phyloP scores from a whole-genome alignment of 345 rosid species.

The Heritiera fomes region DNA sequence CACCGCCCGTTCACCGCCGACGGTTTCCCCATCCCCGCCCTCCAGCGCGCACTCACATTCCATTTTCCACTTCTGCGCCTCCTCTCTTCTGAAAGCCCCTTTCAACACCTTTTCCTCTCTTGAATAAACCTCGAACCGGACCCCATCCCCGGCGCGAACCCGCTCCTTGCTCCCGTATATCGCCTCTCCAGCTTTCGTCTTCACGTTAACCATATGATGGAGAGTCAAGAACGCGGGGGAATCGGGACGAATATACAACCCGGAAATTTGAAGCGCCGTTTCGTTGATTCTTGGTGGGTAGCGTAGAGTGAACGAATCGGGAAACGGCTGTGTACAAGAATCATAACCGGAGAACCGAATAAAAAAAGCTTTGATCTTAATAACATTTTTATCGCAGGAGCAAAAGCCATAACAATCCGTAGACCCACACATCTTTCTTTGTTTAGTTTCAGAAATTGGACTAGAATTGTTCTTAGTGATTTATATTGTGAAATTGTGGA shows the following conservation, averaged over 20 bases:
- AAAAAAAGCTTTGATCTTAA: slow-evolving; percentile 60
- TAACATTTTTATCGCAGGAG: slow-evolving; percentile 22
- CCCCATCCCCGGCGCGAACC: slow-evolving; percentile 56
- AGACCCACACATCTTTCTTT: slow-evolving; percentile 57
- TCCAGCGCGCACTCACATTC: slow-evolving; percentile 62
- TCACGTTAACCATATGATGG: slow-evolving; percentile 46
- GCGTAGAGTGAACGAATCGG: slow-evolving; percentile 66
- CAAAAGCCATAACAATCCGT: slow-evolving; percentile 36
- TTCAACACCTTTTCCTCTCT: slow-evolving; percentile 60
- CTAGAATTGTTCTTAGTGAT: background rate
- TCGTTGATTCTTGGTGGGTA: slow-evolving; percentile 67
- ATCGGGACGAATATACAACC: slow-evolving; percentile 63
- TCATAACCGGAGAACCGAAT: slow-evolving; percentile 47
- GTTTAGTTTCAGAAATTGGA: background rate
- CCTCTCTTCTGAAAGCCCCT: slow-evolving; percentile 57
- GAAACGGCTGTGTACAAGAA: slow-evolving; percentile 20
- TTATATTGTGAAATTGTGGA: background rate
- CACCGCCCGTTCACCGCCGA: slow-evolving; percentile 13
- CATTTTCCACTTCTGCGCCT: slow-evolving; percentile 49
- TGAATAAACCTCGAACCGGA: slow-evolving; percentile 68
- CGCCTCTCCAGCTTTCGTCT: slow-evolving; percentile 35
- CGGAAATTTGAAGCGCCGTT: slow-evolving; percentile 50
- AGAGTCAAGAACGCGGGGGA: slow-evolving; percentile 63
- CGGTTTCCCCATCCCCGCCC: slow-evolving; percentile 1
- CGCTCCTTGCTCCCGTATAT: slow-evolving; percentile 63